Percentiles rank a stretch among this genome's conserved stretches.
Conservation (phyloP, 2,329 filamentous ascomycete species). For the Penicillium psychrosexuale region DNA sequence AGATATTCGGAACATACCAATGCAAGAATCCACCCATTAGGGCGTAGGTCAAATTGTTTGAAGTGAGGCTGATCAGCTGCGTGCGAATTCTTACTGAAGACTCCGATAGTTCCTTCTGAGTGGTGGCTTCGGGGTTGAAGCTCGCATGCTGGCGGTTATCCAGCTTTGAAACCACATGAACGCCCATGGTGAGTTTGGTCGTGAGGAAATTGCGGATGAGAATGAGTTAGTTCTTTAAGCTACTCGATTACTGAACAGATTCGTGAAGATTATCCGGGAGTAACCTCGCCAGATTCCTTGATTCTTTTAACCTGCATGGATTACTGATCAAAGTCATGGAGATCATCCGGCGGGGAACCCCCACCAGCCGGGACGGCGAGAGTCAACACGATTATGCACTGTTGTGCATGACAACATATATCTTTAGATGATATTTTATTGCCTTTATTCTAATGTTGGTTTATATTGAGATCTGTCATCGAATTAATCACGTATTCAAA, state of each 20-base stretch:
- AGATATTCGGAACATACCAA: conserved; percentile 10
- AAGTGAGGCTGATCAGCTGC: conserved; percentile 16
- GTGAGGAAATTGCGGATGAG: neutral
- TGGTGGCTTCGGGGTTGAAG: neutral
- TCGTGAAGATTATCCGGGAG: neutral
- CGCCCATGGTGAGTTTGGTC: conserved; percentile 7
- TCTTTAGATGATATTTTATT: neutral
- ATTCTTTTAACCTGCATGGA: neutral
- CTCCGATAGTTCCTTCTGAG: neutral
- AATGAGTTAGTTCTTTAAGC: neutral
- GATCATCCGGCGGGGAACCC: neutral
- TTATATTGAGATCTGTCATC: too few species aligned
- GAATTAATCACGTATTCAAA: neutral
- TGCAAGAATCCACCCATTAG: conserved; percentile 3
- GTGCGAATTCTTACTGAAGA: conserved; percentile 17
- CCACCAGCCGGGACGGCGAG: neutral
- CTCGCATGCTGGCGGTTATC: conserved; percentile 25
- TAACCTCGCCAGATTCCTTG: neutral
- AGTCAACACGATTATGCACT: neutral
- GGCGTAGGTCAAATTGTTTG: conserved; percentile 23
- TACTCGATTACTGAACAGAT: neutral
- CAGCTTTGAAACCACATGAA: conserved; percentile 31
- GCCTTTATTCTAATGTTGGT: too few species aligned
- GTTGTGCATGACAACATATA: neutral
- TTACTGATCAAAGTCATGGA: neutral